phyloP scores from a whole-genome alignment of 2,329 filamentous ascomycete species.

The Colletotrichum horii region DNA sequence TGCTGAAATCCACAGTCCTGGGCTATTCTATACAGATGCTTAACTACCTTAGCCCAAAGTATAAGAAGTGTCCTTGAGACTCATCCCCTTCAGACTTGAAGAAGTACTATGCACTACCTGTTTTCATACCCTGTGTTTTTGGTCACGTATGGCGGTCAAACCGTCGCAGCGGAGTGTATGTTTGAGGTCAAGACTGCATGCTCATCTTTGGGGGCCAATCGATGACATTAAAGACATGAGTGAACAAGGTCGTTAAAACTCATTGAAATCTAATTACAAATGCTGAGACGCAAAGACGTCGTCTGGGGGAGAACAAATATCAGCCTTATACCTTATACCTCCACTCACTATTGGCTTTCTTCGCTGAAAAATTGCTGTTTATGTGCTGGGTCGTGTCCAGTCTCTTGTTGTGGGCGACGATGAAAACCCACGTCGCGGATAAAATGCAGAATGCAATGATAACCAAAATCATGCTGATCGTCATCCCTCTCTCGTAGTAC shows the following conservation, averaged over 20 bases:
- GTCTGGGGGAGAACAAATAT: neutral
- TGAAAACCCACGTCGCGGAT: conserved; percentile 12
- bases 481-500: conserved; percentile 21
- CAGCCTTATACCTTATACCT: neutral
- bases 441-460: conserved; percentile 3
- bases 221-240: neutral
- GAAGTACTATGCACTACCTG: no score
- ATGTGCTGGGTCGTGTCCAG: neutral
- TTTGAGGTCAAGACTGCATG: neutral
- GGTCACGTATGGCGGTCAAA: neutral
- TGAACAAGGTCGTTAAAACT: neutral
- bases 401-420: neutral
- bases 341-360: neutral
- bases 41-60: neutral
- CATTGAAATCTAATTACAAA: neutral
- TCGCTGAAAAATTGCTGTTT: neutral
- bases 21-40: no score
- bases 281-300: neutral
- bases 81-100: neutral
- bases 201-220: neutral
- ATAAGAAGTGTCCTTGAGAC: neutral
- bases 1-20: neutral
- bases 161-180: neutral
- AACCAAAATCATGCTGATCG: conserved; percentile 7
- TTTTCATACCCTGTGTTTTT: neutral